A percentile compares a stretch with the other conserved stretches of the same genome.
These are phyloP conservation scores for Oryza punctata DNA, from an alignment of 176 grass and related monocot genomes.

Conservation along the genomic window DNA sequence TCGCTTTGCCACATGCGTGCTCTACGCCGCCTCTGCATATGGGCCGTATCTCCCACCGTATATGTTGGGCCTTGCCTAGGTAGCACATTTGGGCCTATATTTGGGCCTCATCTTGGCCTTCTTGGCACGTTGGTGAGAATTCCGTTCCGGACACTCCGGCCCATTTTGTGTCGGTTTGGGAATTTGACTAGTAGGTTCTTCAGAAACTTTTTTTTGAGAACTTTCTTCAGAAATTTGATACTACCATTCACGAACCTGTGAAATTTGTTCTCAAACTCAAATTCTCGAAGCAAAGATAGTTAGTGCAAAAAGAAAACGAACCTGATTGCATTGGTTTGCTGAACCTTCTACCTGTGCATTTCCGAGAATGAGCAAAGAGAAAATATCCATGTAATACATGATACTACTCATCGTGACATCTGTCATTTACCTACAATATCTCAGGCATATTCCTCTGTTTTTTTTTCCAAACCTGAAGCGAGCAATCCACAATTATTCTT, in stretches of 20 bases:
- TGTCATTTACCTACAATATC: conserved; percentile 18
- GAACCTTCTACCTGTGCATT: not conserved
- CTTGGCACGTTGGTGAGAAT: too few relatives aligned
- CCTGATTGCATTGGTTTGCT: not conserved
- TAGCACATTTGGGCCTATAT: too few relatives aligned
- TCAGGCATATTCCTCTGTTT: not conserved
- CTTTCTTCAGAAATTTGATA: too few relatives aligned
- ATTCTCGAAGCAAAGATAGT: not conserved
- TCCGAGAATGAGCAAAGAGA: not conserved
- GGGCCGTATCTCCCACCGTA: too few relatives aligned
- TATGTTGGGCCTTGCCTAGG: too few relatives aligned
- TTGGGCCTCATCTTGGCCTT: too few relatives aligned
- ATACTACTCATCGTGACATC: not conserved
- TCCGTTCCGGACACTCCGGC: too few relatives aligned
- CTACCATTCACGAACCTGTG: not conserved
- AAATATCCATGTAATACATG: not conserved
- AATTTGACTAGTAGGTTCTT: too few relatives aligned
- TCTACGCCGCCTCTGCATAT: too few relatives aligned
- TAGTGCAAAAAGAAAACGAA: not conserved
- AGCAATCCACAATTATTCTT: not conserved
- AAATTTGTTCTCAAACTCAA: not conserved
- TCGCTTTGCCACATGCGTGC: too few relatives aligned
- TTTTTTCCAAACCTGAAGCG: not conserved
- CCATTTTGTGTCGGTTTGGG: too few relatives aligned
- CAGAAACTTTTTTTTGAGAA: too few relatives aligned